phyloP scores from a whole-genome alignment of 2,329 filamentous ascomycete genomes.

The Colletotrichum salicis region DNA sequence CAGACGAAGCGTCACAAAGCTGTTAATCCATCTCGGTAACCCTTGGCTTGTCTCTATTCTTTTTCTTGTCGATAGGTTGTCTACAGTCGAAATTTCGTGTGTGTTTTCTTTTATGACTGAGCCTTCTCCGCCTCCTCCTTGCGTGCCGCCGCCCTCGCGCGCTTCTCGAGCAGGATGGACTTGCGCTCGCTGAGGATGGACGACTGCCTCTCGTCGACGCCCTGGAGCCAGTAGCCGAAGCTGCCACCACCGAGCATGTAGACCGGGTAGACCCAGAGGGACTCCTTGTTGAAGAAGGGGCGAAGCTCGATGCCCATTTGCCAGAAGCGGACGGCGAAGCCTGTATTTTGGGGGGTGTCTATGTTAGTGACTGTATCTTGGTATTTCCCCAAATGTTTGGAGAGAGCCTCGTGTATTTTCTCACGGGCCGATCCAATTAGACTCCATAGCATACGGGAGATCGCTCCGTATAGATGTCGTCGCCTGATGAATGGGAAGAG shows the following conservation, averaged over 20 bases:
- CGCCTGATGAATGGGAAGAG: not conserved
- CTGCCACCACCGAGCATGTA: slow-evolving; percentile 87
- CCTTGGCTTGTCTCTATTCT: not conserved
- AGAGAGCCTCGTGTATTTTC: slow-evolving; percentile 7
- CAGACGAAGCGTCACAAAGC: not conserved
- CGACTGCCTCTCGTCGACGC: slow-evolving; percentile 85
- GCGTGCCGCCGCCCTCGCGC: slow-evolving; percentile 68
- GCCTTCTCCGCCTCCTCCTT: slow-evolving; percentile 51
- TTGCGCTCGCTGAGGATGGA: slow-evolving; percentile 82
- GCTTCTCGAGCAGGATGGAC: slow-evolving; percentile 86
- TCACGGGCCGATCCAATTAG: slow-evolving; percentile 4
- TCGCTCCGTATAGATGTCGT: not conserved
- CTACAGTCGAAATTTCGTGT: not conserved
- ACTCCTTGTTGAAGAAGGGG: slow-evolving; percentile 85
- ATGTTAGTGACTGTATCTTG: not conserved
- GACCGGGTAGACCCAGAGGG: slow-evolving; percentile 90
- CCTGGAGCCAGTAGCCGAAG: slow-evolving; percentile 97
- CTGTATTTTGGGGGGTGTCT: slow-evolving; percentile 56
- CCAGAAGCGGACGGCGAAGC: slow-evolving; percentile 91
- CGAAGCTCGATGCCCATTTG: slow-evolving; percentile 99
- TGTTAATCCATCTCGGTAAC: not conserved
- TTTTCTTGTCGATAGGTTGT: not conserved
- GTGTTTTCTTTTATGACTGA: slow-evolving; percentile 35
- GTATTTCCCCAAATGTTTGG: not conserved
- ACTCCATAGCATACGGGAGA: not conserved